Conservation (phyloP, 2,329 filamentous ascomycete species). For the Pseudopyricularia javanii region DNA sequence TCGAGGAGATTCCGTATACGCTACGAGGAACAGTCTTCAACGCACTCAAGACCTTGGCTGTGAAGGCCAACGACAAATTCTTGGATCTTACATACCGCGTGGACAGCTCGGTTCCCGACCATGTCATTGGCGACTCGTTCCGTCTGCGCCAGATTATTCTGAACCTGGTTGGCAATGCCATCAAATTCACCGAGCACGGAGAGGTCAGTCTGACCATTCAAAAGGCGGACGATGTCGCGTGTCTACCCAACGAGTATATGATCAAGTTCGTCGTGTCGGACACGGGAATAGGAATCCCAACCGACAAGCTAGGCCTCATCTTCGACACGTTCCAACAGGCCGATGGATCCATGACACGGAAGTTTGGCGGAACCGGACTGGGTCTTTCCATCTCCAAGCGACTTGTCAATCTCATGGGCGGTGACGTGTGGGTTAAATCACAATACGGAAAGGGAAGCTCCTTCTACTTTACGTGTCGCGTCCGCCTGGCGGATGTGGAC, state of each 20-base stretch:
- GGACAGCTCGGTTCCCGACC: conserved; percentile 85
- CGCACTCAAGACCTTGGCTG: conserved; percentile 89
- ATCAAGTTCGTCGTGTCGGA: conserved; percentile 95
- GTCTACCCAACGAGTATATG: conserved; percentile 65
- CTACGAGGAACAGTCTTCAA: conserved; percentile 93
- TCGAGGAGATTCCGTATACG: conserved; percentile 95
- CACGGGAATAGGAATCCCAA: conserved; percentile 91
- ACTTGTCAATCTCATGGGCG: conserved; percentile 90
- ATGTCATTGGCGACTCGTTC: conserved; percentile 94
- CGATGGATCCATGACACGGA: conserved; percentile 89
- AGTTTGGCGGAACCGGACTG: conserved; percentile 89
- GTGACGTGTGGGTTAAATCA: conserved; percentile 91
- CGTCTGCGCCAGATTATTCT: conserved; percentile 91
- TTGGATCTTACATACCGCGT: conserved; percentile 88
- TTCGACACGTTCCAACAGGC: conserved; percentile 99
- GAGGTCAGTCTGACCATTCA: conserved; percentile 92
- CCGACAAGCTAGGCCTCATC: conserved; percentile 90
- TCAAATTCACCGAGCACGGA: conserved; percentile 96
- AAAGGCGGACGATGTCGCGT: conserved; percentile 43
- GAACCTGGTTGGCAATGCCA: conserved; percentile 93
- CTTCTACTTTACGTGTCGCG: conserved; percentile 93
- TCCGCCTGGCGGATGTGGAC: conserved; percentile 72
- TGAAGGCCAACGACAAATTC: conserved; percentile 93
- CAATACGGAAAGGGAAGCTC: conserved; percentile 82
- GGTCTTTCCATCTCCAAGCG: conserved; percentile 92